Base-by-base conservation (phyloP, 1,139 yeast species). In the Meyerozyma guilliermondii region DNA sequence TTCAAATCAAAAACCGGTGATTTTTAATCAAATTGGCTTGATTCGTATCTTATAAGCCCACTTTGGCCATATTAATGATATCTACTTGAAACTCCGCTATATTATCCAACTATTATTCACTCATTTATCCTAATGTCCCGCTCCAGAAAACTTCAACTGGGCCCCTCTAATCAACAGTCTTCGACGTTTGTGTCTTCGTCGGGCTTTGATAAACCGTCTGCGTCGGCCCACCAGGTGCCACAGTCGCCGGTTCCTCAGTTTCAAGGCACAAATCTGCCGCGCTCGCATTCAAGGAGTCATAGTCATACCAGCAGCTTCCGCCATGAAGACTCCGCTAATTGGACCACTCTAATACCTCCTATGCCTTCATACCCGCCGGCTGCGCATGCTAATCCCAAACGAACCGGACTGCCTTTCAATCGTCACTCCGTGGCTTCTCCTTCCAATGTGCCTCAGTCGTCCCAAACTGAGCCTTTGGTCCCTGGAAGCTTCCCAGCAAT, bases 341-440 rank as follows among this genome's bases (percentile, higher is more conserved):
- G 66, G 66, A 53, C 59, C 9, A 46, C 55, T 13, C 49, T 60
- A 39, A 61, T 61, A n/a, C 64, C 64, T 10, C 66, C 66, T 16
- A 48, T 59, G 50, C 65, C 66, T 5, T 35, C 53, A 8, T 48
- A 46, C 39, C 52, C 47, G 38, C 48, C 45, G 40, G 44, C 44
- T 3, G 39, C 47, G 13, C 46, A 42, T 13, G 38, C 39, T 18
- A 38, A 39, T 33, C 41, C 44, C 17, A 24, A 24, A n/a, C 24
- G 29, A 6, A 10, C 13, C 22, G 24, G 28, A 14, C 31, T 26
- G 20, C 41, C 38, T 9, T 30, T 17, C 26, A 44, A 51, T 38
- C 47, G 57, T 11, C 58, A 55, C 42, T 50, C 59, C 11, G 54
- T 54, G 7, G 58, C 17, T n/a, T 14, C 41, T 11, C 16, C 41